phyloP scores from a whole-genome alignment of 768 basidiomycete genomes.

The Xanthoconium purpureum region DNA sequence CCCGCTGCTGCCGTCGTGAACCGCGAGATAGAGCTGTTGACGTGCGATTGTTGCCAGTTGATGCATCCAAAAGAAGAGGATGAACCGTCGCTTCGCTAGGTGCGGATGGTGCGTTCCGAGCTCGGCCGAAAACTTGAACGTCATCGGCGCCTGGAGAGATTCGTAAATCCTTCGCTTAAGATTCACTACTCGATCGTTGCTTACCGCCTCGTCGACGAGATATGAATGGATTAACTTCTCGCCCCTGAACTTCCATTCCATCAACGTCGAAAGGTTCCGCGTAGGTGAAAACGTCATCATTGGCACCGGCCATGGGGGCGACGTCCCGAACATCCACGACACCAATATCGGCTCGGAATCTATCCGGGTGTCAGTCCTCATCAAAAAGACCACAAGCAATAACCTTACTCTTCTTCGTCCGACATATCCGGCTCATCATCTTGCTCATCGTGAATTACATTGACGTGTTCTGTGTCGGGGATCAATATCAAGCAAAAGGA shows the following conservation, averaged over 20 bases:
- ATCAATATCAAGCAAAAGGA: constrained; percentile 8
- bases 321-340: constrained; percentile 36
- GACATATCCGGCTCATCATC: constrained; percentile 63
- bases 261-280: constrained; percentile 50
- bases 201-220: constrained; percentile 50
- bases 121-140: constrained; percentile 60
- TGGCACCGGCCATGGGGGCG: constrained; percentile 25
- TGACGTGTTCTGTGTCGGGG: constrained; percentile 41
- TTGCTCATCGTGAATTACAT: constrained; percentile 60
- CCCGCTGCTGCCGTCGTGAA: constrained; percentile 55
- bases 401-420: constrained; percentile 61
- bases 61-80: constrained; percentile 72
- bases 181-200: background rate
- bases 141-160: constrained; percentile 46
- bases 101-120: constrained; percentile 47
- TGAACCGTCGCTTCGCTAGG: constrained; percentile 75
- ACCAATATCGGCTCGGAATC: constrained; percentile 41
- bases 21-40: constrained; percentile 45
- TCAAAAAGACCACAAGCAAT: constrained; percentile 1
- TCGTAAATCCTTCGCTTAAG: background rate
- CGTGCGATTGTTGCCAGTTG: constrained; percentile 42
- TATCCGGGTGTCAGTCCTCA: constrained; percentile 23
- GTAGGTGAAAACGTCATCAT: constrained; percentile 55
- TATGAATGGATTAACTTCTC: constrained; percentile 41
- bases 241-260: constrained; percentile 42